phyloP scores from a whole-genome alignment of 2,329 filamentous ascomycete genomes.

The Fusarium keratoplasticum region DNA sequence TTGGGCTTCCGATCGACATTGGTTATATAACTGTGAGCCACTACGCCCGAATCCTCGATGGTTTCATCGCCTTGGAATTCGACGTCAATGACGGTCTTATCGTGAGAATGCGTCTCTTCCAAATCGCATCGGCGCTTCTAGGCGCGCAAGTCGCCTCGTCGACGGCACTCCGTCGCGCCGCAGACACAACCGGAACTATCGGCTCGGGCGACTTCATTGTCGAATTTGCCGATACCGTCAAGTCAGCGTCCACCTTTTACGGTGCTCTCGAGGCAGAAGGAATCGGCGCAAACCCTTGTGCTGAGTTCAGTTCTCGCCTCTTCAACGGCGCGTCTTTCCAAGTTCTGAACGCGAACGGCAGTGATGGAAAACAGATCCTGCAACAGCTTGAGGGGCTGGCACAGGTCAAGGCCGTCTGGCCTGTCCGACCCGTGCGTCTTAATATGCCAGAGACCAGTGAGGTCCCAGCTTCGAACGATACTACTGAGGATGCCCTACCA shows the following conservation, averaged over 20 bases:
- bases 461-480: background rate
- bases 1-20: background rate
- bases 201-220: background rate
- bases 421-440: background rate
- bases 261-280: background rate
- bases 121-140: background rate
- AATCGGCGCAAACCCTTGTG: background rate
- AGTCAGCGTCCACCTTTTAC: background rate
- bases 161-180: background rate
- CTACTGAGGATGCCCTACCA: background rate
- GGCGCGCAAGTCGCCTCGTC: background rate
- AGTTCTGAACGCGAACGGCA: background rate
- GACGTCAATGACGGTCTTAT: background rate
- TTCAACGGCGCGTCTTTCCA: conserved; percentile 1
- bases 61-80: background rate
- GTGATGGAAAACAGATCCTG: background rate
- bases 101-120: background rate
- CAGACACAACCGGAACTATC: background rate
- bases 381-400: background rate
- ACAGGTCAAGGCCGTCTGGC: background rate
- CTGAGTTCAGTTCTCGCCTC: background rate
- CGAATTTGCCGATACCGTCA: background rate
- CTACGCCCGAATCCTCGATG: fast-evolving
- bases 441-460: background rate
- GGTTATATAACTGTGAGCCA: background rate